phyloP scores from a whole-genome alignment of 441 rosid genomes.

The Pelargonium citronellum region DNA sequence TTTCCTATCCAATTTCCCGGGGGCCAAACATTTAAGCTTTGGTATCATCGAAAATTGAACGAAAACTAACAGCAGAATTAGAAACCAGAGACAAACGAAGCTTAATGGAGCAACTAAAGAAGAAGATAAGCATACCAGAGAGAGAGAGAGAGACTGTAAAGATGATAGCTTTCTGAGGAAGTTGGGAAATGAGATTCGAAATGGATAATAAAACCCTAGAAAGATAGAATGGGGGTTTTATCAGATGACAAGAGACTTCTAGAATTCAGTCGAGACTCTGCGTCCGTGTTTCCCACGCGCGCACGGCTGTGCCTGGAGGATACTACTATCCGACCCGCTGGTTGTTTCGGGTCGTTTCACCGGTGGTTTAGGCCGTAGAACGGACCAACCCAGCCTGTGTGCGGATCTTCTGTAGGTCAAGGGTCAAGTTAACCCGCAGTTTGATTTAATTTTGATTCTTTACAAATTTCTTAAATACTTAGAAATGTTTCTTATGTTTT shows the following conservation, averaged over 20 bases:
- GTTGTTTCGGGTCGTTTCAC: too few species aligned
- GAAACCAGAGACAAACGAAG: background rate
- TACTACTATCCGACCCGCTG: too few species aligned
- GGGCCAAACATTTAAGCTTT: background rate
- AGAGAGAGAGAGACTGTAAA: background rate
- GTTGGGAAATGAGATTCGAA: background rate
- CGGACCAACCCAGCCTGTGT: too few species aligned
- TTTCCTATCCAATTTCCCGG: background rate
- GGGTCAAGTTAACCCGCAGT: too few species aligned
- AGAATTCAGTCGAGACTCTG: constrained; percentile 22
- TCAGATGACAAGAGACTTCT: constrained; percentile 31
- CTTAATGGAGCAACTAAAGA: background rate
- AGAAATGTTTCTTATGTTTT: too few species aligned
- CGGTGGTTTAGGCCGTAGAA: too few species aligned
- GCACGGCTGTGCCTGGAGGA: background rate
- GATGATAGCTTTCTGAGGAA: background rate
- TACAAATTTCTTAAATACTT: too few species aligned
- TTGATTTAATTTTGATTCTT: too few species aligned
- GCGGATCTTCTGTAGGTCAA: too few species aligned
- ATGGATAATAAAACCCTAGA: constrained; percentile 28
- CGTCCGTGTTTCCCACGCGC: background rate
- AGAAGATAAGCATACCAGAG: background rate
- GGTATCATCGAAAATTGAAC: too few species aligned
- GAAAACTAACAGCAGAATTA: too few species aligned
- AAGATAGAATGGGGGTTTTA: constrained; percentile 16